A percentile compares a stretch with the other conserved stretches of the same genome.
phyloP scores from a whole-genome alignment of 2,329 filamentous ascomycete genomes.

The Aspergillus sojae region DNA sequence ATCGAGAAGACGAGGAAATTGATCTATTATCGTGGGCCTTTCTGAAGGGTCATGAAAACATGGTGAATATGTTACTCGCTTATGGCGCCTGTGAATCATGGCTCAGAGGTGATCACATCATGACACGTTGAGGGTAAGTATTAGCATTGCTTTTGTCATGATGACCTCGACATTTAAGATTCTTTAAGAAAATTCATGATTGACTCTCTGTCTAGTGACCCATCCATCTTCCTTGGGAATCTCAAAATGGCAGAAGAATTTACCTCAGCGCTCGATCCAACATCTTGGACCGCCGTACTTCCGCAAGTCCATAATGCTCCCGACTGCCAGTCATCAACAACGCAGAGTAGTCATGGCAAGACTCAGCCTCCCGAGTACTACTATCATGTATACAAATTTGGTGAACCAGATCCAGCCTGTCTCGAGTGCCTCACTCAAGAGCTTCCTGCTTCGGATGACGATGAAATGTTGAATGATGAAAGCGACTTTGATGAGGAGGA shows the following conservation, averaged over 20 bases:
- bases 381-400: not conserved
- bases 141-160: not conserved
- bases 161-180: accelerated
- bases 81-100: not conserved
- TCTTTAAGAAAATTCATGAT: accelerated
- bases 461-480: not conserved
- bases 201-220: not conserved
- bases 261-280: not conserved
- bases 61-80: not conserved
- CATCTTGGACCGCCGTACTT: not conserved
- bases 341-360: not conserved
- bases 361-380: not conserved
- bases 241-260: not conserved
- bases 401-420: not conserved
- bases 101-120: not conserved
- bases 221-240: not conserved
- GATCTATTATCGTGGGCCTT: not conserved
- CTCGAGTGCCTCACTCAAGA: not conserved
- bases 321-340: not conserved
- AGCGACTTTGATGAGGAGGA: not conserved
- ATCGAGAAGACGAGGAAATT: not conserved
- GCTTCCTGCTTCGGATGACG: not conserved
- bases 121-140: not conserved
- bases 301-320: not conserved
- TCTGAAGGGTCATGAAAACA: not conserved